These are phyloP conservation scores for Trapa incisa DNA, from an alignment of 345 rosid species.

Conservation along the genomic window DNA sequence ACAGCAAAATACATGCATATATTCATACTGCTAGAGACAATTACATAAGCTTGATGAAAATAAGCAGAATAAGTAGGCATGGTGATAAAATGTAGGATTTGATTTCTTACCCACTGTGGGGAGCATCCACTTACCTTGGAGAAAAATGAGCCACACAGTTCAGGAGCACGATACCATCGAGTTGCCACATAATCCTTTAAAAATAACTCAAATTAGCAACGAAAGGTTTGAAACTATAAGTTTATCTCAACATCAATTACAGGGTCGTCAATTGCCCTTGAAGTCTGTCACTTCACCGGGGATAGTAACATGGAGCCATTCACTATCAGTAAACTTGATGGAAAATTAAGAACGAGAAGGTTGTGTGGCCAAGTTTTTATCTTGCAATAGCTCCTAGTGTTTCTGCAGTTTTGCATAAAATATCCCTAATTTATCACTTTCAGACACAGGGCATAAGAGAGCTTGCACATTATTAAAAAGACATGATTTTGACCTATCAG, in stretches of 20 bases:
- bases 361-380: background rate
- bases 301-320: background rate
- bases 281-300: background rate
- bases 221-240: conserved; percentile 1
- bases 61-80: background rate
- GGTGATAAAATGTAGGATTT: background rate
- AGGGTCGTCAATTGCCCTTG: background rate
- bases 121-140: conserved; percentile 47
- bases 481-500: background rate
- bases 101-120: conserved; percentile 1
- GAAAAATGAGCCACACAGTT: conserved; percentile 90
- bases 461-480: background rate
- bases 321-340: background rate
- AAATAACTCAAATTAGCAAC: conserved; percentile 23
- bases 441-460: background rate
- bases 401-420: background rate
- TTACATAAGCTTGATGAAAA: background rate
- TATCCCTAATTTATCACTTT: background rate
- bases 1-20: background rate
- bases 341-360: background rate
- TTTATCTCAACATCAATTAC: background rate
- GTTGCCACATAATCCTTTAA: conserved; percentile 97
- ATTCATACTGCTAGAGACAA: background rate
- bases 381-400: background rate
- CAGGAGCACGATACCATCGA: conserved; percentile 99